These are phyloP conservation scores for Hypoxylon sp. DNA, from an alignment of 2,329 filamentous ascomycete genomes.

Conservation along the genomic window DNA sequence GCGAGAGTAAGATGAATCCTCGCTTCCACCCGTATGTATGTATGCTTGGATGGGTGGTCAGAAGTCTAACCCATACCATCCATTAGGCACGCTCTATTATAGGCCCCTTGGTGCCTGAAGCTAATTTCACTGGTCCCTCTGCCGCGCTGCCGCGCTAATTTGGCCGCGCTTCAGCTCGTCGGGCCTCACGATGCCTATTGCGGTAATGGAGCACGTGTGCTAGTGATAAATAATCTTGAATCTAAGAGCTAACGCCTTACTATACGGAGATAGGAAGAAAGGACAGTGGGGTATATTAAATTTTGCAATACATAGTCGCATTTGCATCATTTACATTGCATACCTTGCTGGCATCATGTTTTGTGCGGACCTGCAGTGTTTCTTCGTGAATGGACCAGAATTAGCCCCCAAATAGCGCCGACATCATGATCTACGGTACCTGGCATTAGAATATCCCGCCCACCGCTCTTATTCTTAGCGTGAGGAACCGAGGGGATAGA, in stretches of 20 bases:
- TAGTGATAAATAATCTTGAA: background rate
- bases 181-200: background rate
- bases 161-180: background rate
- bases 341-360: background rate
- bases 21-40: background rate
- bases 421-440: background rate
- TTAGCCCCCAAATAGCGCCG: background rate
- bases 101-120: background rate
- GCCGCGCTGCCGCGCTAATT: constrained; percentile 10
- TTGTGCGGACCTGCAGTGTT: background rate
- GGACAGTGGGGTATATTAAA: background rate
- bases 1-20: constrained; percentile 4
- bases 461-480: background rate
- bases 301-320: background rate
- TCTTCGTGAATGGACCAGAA: background rate
- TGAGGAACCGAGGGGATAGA: too few relatives aligned
- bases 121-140: constrained; percentile 9
- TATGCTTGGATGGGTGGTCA: constrained; percentile 5
- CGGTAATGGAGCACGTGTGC: constrained; percentile 5
- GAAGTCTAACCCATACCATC: constrained; percentile 22
- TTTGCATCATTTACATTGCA: background rate
- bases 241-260: background rate
- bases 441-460: too few relatives aligned
- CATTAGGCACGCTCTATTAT: background rate
- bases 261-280: background rate